Evolutionary conservation across 2,329 filamentous ascomycete species (phyloP).

Genomic region (Phialophora verrucosa): DNA sequence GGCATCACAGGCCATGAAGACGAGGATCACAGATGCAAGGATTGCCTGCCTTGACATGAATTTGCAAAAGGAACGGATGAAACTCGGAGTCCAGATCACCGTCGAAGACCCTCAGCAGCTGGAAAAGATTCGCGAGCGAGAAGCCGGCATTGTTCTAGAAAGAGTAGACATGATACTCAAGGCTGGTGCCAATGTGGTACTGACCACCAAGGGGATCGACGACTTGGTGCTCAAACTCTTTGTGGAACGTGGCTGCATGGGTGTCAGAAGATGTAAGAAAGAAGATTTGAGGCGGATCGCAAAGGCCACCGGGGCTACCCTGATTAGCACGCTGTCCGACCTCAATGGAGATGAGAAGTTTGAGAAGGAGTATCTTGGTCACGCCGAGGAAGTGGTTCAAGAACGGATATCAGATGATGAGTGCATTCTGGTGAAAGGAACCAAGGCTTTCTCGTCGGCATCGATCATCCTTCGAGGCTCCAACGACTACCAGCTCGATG

Average conservation of each 20-base stretch:
- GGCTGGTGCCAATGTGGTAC: conserved; percentile 90
- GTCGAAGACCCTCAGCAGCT: conserved; percentile 96
- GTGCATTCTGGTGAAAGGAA: conserved; percentile 95
- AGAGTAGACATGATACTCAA: conserved; percentile 97
- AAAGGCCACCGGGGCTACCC: conserved; percentile 89
- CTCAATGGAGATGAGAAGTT: conserved; percentile 98
- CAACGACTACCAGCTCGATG: conserved; percentile 95
- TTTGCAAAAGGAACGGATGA: conserved; percentile 98
- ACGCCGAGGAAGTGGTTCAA: conserved; percentile 95
- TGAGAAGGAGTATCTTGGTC: conserved; percentile 83
- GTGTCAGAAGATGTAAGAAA: conserved; percentile 95
- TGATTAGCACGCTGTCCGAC: conserved; percentile 92
- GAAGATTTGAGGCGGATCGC: conserved; percentile 95
- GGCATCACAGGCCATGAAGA: conserved; percentile 97
- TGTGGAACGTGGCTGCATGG: conserved; percentile 93
- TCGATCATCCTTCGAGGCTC: conserved; percentile 94
- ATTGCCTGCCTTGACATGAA: conserved; percentile 98
- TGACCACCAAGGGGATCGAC: conserved; percentile 98
- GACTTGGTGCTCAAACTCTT: conserved; percentile 94
- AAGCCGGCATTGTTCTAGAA: conserved; percentile 91
- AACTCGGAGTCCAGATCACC: conserved; percentile 97
- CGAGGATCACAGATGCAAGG: conserved; percentile 88
- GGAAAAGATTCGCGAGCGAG: conserved; percentile 93
- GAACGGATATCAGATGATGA: conserved; percentile 99
- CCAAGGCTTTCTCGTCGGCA: conserved; percentile 89